phyloP scores from a whole-genome alignment of 2,329 filamentous ascomycete genomes.

The Mycosphaerella sp. region DNA sequence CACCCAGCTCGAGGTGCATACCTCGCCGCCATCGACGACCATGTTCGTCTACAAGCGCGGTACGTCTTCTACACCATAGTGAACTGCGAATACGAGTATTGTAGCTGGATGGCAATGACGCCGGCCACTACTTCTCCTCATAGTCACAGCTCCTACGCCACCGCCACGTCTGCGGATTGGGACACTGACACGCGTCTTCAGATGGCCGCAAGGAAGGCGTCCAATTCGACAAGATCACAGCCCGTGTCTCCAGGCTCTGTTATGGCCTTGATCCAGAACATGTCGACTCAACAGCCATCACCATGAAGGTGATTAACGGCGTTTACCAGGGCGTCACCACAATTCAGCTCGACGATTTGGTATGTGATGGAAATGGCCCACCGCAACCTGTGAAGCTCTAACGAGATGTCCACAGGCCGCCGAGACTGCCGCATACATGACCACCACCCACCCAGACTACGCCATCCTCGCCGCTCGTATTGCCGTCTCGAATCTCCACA shows the following conservation, averaged over 20 bases:
- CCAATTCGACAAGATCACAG: constrained; percentile 99
- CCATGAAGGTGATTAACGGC: constrained; percentile 98
- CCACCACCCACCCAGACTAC: constrained; percentile 97
- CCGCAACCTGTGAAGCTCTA: constrained; percentile 8
- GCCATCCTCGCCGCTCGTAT: constrained; percentile 97
- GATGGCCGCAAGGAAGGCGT: constrained; percentile 99
- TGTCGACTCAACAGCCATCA: constrained; percentile 96
- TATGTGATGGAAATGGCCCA: constrained; percentile 45
- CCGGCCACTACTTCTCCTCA: constrained; percentile 7
- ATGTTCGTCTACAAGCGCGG: constrained; percentile 61
- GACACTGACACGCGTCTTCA: constrained; percentile 37
- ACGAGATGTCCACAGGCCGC: constrained; percentile 60
- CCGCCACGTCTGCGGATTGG: neutral
- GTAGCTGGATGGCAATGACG: neutral
- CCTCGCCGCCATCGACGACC: constrained; percentile 30
- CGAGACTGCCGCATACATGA: constrained; percentile 99
- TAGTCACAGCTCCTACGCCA: constrained; percentile 12
- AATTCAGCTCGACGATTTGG: constrained; percentile 90
- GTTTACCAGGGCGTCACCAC: constrained; percentile 98
- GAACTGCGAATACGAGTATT: neutral
- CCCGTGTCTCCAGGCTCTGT: constrained; percentile 93
- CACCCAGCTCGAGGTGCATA: constrained; percentile 20
- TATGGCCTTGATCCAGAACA: constrained; percentile 94
- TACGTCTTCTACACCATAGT: constrained; percentile 32
- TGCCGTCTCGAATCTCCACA: constrained; percentile 98